Percentiles rank a stretch among this genome's conserved stretches.
phyloP scores from a whole-genome alignment of 2,329 filamentous ascomycete genomes.

The Hymenoscyphus linearis region DNA sequence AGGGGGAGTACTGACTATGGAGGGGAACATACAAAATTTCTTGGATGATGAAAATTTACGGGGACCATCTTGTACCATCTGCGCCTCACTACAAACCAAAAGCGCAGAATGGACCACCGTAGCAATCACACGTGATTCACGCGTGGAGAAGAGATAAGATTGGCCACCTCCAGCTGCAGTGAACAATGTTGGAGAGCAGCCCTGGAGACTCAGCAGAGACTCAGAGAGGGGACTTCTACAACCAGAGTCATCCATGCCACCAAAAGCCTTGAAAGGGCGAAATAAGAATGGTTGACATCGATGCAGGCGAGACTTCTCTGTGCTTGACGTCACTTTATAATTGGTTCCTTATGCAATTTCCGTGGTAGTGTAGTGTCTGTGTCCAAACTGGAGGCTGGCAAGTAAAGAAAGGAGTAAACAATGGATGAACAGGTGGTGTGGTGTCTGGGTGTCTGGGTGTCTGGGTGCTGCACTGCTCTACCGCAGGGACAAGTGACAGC shows the following conservation, averaged over 20 bases:
- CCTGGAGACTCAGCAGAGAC: no score
- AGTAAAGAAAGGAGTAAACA: not conserved
- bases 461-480: not conserved
- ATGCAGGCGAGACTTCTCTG: not conserved
- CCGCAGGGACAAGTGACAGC: not conserved
- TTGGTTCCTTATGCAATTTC: not conserved
- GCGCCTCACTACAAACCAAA: no score
- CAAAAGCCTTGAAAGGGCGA: not conserved
- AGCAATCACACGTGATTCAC: not conserved
- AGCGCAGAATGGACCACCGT: not conserved
- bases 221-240: not conserved
- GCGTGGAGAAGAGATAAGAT: no score
- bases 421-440: not conserved
- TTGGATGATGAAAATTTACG: not conserved
- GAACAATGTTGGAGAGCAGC: not conserved
- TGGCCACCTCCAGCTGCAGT: not conserved
- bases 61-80: not conserved
- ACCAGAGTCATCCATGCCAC: not conserved
- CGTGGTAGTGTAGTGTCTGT: not conserved
- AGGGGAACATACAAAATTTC: not conserved
- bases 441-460: no score
- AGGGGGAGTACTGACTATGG: no score
- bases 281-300: not conserved
- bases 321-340: not conserved
- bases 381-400: no score